Conservation (phyloP, 2,329 filamentous ascomycete genomes). For the Ceratocystis cubensis region DNA sequence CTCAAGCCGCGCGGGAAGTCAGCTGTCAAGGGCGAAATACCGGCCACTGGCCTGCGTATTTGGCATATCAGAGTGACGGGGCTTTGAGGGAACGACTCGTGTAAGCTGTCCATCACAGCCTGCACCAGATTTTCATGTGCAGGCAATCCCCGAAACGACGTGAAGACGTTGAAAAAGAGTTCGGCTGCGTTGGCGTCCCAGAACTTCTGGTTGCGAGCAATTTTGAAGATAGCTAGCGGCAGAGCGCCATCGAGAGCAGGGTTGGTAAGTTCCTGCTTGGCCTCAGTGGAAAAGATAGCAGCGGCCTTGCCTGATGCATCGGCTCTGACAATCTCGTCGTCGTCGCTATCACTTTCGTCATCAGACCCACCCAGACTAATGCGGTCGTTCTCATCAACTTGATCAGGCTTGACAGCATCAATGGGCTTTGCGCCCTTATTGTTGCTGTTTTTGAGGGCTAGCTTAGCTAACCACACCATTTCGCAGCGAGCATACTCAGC, state of each 20-base stretch:
- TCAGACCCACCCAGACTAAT: constrained; percentile 33
- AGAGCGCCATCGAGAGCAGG: constrained; percentile 88
- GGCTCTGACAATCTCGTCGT: constrained; percentile 33
- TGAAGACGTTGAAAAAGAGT: constrained; percentile 69
- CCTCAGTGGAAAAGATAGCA: constrained; percentile 36
- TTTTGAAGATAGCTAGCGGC: constrained; percentile 80
- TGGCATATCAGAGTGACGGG: constrained; percentile 56
- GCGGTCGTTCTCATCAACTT: constrained; percentile 38
- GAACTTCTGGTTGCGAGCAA: constrained; percentile 65
- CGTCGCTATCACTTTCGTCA: constrained; percentile 33
- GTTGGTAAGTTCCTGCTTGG: constrained; percentile 51
- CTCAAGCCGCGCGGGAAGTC: constrained; percentile 63
- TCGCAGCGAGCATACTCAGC: constrained; percentile 82
- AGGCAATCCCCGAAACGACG: constrained; percentile 53
- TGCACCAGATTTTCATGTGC: constrained; percentile 48
- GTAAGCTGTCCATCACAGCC: constrained; percentile 58
- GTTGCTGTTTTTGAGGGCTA: constrained; percentile 48
- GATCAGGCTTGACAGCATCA: constrained; percentile 35
- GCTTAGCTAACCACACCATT: constrained; percentile 78
- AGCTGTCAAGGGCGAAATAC: constrained; percentile 48
- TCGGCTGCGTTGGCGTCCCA: constrained; percentile 54
- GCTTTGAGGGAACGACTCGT: constrained; percentile 45
- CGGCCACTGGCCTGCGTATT: constrained; percentile 57
- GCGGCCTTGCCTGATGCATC: constrained; percentile 34
- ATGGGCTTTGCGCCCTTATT: constrained; percentile 27